These are phyloP conservation scores for Penicillium sp. DNA, from an alignment of 2,329 filamentous ascomycete genomes.

Conservation along the genomic window DNA sequence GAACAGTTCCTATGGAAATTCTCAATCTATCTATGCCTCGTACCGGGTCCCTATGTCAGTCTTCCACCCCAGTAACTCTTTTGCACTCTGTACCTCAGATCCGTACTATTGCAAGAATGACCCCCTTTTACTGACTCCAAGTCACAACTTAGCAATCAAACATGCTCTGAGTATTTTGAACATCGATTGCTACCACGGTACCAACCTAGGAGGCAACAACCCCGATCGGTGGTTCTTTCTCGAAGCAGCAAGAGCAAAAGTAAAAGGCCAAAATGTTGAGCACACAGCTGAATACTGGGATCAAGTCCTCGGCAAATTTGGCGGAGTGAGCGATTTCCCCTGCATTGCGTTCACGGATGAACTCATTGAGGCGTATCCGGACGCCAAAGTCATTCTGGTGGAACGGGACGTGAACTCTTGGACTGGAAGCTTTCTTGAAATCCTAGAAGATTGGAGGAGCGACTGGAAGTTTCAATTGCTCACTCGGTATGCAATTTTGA, in stretches of 20 bases:
- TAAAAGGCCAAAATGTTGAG: neutral
- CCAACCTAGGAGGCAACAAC: neutral
- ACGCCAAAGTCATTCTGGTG: neutral
- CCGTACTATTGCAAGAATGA: neutral
- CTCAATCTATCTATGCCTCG: neutral
- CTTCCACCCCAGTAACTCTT: neutral
- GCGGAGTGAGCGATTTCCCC: neutral
- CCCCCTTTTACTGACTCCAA: neutral
- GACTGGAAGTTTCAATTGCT: neutral
- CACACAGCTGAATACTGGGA: neutral
- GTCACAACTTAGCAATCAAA: neutral
- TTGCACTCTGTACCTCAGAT: too few species aligned
- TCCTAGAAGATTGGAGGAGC: neutral
- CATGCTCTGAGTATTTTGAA: neutral
- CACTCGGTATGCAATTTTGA: too few species aligned
- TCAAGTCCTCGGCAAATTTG: neutral
- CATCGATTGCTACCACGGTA: neutral
- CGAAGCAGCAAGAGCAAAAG: neutral
- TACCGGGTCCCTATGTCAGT: neutral
- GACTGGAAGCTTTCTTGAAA: neutral
- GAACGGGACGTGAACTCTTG: neutral
- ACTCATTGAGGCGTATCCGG: neutral
- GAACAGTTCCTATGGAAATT: neutral
- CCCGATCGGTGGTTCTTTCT: neutral
- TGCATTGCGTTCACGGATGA: neutral